Evolutionary conservation across 1,284 basidiomycete species (phyloP), one percentile per base, ranked within the genome.

Genomic region (Bondarzewia mesenterica): DNA sequence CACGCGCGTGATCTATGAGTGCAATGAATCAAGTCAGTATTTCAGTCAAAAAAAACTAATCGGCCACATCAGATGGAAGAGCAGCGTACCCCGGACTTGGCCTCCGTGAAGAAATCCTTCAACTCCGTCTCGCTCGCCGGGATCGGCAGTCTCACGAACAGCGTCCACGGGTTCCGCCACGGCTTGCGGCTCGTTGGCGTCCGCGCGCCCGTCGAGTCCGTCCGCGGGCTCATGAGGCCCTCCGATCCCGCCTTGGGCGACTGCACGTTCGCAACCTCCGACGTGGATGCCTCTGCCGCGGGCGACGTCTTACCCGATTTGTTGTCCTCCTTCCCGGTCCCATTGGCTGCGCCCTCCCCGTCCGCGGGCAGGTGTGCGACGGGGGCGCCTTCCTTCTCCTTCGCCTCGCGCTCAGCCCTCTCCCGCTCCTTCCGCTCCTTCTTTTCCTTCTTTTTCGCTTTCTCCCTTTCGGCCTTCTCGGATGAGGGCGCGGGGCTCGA

Each of bases 111-210:
- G 66, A 90, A 88, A 14, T 82, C 80, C 54, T 78, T 75, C 18
- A 94, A 62, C 49, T 91, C 87, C 0, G 69, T 61, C 54, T 94
- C 91, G 10, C 68, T 75, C 2, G 79, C 74, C 7, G 77, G 63
- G 5, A 70, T 62, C 3, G 75, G 70, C 62, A 89, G 72, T 53
- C 85, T 80, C 74, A 93, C 78, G 65, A 89, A 93, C 48, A 94
- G 74, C 4, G 90, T 93, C 78, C 84, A 89, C 7, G 88, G 86
- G 65, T 89, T 82, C 41, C 85, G 72, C n/a, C 76, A 67, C 3
- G 78, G 73, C 53, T 78, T 72, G 47, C 71, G 71, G 44, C 76
- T 72, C 54, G 80, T 83, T 21, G 86, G 84, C 35, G 84, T 85
- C 47, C 84, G 73, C 26, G 70, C 68, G 7, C 86, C 85, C 0